Evolutionary conservation across 129 eudicot genomes (phyloP), one percentile per base, ranked within the genome.

Genomic region (Calendula officinalis): DNA sequence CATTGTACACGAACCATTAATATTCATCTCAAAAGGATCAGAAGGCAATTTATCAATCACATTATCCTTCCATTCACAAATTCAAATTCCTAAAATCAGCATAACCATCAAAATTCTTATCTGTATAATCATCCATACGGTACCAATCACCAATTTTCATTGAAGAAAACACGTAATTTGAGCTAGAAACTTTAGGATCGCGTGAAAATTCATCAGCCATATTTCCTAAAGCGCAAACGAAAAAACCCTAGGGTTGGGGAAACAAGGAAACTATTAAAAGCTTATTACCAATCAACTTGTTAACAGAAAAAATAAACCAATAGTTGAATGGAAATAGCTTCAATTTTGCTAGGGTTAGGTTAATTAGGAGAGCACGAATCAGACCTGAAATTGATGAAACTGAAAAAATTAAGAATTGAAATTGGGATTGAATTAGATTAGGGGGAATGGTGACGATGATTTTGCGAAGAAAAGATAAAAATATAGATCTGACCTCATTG

Each of bases 11-110:
- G 75, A 76, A 52, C 80, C 71, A 62, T 55, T 65, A 43, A 67
- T 39, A 14, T 80, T 56, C 83, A 80, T 84, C 56, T 76, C 86
- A 46, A 77, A 84, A 8, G 86, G 87, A 67, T 82, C 83, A 64
- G 72, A 68, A 12, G 86, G 87, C 49, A 88, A 52, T 65, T 77
- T 59, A 75, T 73, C 82, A 66, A 36, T 50, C 59, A 69, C 70
- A 80, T 88, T 81, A 30, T 69, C 63, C 42, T 52, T 75, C 56
- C 51, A 68, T 56, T 54, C 72, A 41, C 70, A 74, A 74, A 71
- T 70, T 62, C 54, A 78, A 63, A 62, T 68, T 52, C 74, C 62
- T 13, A 63, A 15, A 72, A 78, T 47, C 80, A 46, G 40, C 75
- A 71, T 12, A 17, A 41, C 64, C 71, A 47, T 61, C 61, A 40